Evolutionary conservation across 169 alveolate species (phyloP), one percentile per base, ranked within the genome.

Genomic region (Plasmodium yoelii): DNA sequence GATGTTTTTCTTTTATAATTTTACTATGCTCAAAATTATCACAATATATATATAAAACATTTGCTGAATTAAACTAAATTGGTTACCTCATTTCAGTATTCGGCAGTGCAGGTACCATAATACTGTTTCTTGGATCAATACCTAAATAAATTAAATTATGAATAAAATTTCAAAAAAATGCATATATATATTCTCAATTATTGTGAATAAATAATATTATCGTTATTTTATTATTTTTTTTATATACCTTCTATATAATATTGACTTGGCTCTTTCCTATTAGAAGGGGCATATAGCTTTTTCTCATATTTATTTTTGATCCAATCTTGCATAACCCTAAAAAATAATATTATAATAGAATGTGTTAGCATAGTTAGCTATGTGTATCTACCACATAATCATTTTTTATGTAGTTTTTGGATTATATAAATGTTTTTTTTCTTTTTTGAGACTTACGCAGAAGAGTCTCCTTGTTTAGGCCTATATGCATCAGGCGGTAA

Each of bases 261-360:
- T 61, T 64, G 89, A 26, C 47, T 77, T 9, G 96, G 96, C 60
- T 93, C 96, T 28, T 87, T 93, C 67, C 84, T 68, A 46, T 93
- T 93, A 3, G 77, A 82, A 61, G 93, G 94, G 1, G 92, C 94
- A 56, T 95, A 95, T 46, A 95, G 42, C 77, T 93, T 94, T 71
- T 90, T 93, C 60, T 95, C 97, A 67, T 95, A 95, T 63, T 95
- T 95, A 75, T 95, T 95, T 22, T 96, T 91, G 56, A 95, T 95
- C 97, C 97, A 95, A 42, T 90, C 87, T 72, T 95, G 97, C 92
- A 95, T 93, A 51, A 93, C 93, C 34, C 95, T 93, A 7, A 51
- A 51, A 51, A 51, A 88, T n/a, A 7, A 46, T 26, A 9, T 6
- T 18, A n/a, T 57, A 15, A 57, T 18, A 42, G 65, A 12, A 8